Evolutionary conservation across 192 early-diverging fungal species (phyloP).

Genomic region (Linnemannia zychae): DNA sequence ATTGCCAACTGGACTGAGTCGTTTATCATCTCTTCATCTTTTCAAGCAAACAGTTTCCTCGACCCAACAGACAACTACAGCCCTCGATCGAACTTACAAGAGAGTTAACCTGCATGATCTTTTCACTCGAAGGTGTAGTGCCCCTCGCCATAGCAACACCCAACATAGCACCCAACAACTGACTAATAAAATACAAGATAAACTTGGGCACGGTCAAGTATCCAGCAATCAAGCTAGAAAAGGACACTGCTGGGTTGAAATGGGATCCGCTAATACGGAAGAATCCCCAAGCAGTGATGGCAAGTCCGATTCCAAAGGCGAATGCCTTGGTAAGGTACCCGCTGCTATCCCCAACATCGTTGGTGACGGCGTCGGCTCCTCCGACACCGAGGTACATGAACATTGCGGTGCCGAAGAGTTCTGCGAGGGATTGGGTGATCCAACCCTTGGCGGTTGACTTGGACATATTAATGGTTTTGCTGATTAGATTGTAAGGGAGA

Average conservation of each 20-base stretch:
- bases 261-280: constrained; percentile 69
- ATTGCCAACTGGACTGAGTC: background rate
- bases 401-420: constrained; percentile 61
- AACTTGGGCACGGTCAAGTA: constrained; percentile 58
- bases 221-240: constrained; percentile 67
- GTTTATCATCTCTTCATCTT: background rate
- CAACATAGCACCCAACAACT: constrained; percentile 69
- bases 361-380: constrained; percentile 51
- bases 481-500: too few relatives aligned
- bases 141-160: constrained; percentile 55
- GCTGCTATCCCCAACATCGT: background rate
- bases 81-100: constrained; percentile 40
- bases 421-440: constrained; percentile 46
- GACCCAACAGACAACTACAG: background rate
- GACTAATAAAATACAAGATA: constrained; percentile 66
- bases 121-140: constrained; percentile 15
- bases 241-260: constrained; percentile 75
- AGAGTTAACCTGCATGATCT: constrained; percentile 7
- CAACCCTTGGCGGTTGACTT: constrained; percentile 13
- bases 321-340: constrained; percentile 42
- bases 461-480: background rate
- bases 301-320: constrained; percentile 62
- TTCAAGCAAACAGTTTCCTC: background rate
- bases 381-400: constrained; percentile 58
- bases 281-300: constrained; percentile 60